Evolutionary conservation across 345 rosid species (phyloP).

Genomic region (Boechera retrofracta): DNA sequence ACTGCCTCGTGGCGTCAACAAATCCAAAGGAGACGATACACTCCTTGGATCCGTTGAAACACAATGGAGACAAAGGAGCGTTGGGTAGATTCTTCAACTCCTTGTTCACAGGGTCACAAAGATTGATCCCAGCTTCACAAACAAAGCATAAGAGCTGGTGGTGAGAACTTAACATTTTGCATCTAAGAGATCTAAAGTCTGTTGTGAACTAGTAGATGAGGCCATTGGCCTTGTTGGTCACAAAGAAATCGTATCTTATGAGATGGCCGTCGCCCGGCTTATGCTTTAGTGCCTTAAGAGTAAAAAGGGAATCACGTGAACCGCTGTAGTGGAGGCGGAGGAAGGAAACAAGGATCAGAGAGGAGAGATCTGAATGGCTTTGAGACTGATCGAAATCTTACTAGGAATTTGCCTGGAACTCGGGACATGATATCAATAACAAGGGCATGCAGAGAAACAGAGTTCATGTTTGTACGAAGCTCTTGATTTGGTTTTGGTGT

Average conservation of each 20-base stretch:
- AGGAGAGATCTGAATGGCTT: no score
- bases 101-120: conserved; percentile 1
- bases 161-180: neutral
- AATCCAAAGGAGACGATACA: conserved; percentile 17
- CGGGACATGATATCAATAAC: neutral
- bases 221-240: neutral
- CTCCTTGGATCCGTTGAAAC: neutral
- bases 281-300: no score
- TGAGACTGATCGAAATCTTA: neutral
- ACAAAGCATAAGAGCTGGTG: conserved; percentile 4
- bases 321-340: no score
- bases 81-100: neutral
- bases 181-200: neutral
- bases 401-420: neutral
- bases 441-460: neutral
- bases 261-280: no score
- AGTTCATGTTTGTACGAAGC: neutral
- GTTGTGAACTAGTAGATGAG: neutral
- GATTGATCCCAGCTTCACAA: neutral
- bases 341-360: no score
- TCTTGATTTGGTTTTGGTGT: neutral
- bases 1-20: conserved; percentile 6
- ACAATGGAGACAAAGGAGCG: neutral
- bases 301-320: no score
- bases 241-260: neutral